Evolutionary conservation across 495 filamentous ascomycete species (phyloP), one percentile per base, ranked within the genome.

Genomic region (Xylaria palmicola): DNA sequence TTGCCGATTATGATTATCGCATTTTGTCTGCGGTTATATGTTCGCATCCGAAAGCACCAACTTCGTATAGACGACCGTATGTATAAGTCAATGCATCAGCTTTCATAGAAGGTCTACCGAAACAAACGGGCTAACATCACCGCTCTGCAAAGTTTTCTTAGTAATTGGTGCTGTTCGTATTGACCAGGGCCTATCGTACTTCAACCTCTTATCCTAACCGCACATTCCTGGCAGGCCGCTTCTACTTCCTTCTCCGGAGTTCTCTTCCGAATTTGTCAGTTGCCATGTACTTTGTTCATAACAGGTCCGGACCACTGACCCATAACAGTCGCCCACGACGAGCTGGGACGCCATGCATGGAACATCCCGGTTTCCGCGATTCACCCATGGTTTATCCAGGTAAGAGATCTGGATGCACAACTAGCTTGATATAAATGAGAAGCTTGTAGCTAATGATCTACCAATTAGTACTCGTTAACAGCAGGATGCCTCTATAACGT

Each of bases 11-110:
- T 43, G 37, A 24, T 55, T n/a, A 4, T 62, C 1, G 20, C 32
- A 6, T 26, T 62, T 24, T 37, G 20, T 15, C 47, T 62, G 4
- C 49, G 59, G 2, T 13, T 45, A n/a, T 62, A 62, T 26, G 59
- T 62, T 15, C 51, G 50, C 48, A 4, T 61, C 17, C 9, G 13
- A 8, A 60, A 24, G 20, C 20, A 34, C 45, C 57, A 51, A 22
- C 26, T 50, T 19, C 22, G 20, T 15, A 27, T 10, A 37, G 48
- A 45, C 37, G 37, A 43, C 27, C 24, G 54, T 57, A 47, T 40
- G 26, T 10, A 34, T 10, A 34, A 34, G 6, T 34, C 32, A 5
- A 3, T 20, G 20, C 20, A n/a, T 13, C 5, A 5, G 19, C 26
- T 15, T 22, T 50, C 12, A 50, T 29, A 13, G 27, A 24, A 22